Evolutionary conservation across 192 early-diverging fungal species (phyloP), one percentile per base, ranked within the genome.

Genomic region (Chytriomyces sp.): DNA sequence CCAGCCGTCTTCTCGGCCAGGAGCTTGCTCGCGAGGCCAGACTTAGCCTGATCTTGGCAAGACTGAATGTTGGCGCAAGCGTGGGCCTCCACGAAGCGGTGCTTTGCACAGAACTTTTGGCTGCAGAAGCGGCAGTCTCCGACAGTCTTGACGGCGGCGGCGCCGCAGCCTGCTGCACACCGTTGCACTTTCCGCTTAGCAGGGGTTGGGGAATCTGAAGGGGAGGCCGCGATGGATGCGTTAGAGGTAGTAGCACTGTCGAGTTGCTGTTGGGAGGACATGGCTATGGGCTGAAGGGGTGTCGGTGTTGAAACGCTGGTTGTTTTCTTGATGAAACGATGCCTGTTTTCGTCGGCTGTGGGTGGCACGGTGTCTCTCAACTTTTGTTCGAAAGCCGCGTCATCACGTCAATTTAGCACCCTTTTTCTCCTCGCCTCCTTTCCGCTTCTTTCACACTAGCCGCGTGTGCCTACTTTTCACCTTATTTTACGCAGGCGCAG

Each of bases 1-100:
- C 86, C 90, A 6, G 91, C 88, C 64, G 88, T 90, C 77, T 89
- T 89, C 64, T 92, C 91, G 61, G 77, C 77, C 37, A 91, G 59
- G 28, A 92, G 73, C 67, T 87, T 88, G 49, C 79, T 79, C 55
- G 83, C 85, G 36, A 86, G 79, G 59, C 80, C 73, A 72, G 88
- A 83, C 58, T 83, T 82, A 32, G 89, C 85, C 40, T 79, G 85
- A 65, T 88, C 78, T 34, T 81, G 82, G 61, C 90, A 91, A 28
- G 74, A 83, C 36, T 81, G 80, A 54, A 93, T 71, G 56, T 92
- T 89, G 7, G 80, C 76, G 74, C 92, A 93, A 54, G 78, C 77
- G 77, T 93, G 92, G 38, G 87, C 80, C 72, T 93, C 92, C 32
- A 91, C 89, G 28, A 93, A 68, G 10, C 92, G 82, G 78, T 93